A percentile compares a stretch with the other conserved stretches of the same genome.
These are phyloP conservation scores for Pinus albicaulis DNA, from an alignment of 75 land plant species.

Conservation along the genomic window DNA sequence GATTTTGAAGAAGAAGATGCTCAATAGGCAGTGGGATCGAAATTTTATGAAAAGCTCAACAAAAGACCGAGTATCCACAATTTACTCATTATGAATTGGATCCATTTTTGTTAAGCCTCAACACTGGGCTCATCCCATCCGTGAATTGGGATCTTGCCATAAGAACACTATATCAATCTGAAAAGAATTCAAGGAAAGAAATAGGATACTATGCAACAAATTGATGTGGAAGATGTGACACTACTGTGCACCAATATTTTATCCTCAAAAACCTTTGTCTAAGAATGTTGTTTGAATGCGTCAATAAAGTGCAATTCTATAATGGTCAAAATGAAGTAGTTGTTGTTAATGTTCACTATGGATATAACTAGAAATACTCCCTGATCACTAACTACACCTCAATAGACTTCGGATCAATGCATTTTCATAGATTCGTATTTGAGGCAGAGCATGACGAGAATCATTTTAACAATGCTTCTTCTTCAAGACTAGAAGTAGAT, in stretches of 20 bases:
- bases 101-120: slow-evolving; percentile 66
- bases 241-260: slow-evolving; percentile 67
- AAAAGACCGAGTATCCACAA: slow-evolving; percentile 12
- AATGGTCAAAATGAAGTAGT: slow-evolving; percentile 39
- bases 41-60: slow-evolving; percentile 24
- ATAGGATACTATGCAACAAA: slow-evolving; percentile 81
- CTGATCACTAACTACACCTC: slow-evolving; percentile 80
- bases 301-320: slow-evolving; percentile 38
- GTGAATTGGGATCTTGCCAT: slow-evolving; percentile 80
- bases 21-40: slow-evolving; percentile 45
- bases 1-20: slow-evolving; percentile 86
- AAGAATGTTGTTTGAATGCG: slow-evolving; percentile 50
- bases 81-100: slow-evolving; percentile 86
- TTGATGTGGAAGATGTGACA: slow-evolving; percentile 64
- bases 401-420: slow-evolving; percentile 72
- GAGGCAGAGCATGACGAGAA: slow-evolving; percentile 60
- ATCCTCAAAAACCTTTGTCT: slow-evolving; percentile 87
- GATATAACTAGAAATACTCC: slow-evolving; percentile 96
- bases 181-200: slow-evolving; percentile 88
- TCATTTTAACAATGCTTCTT: slow-evolving; percentile 13
- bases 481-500: slow-evolving; percentile 15
- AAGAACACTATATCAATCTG: slow-evolving; percentile 65
- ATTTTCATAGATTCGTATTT: slow-evolving; percentile 66
- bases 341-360: slow-evolving; percentile 69
- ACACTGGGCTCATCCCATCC: slow-evolving; percentile 84